Evolutionary conservation across 495 filamentous ascomycete species (phyloP).

Genomic region (Penicillium ochrochloron): DNA sequence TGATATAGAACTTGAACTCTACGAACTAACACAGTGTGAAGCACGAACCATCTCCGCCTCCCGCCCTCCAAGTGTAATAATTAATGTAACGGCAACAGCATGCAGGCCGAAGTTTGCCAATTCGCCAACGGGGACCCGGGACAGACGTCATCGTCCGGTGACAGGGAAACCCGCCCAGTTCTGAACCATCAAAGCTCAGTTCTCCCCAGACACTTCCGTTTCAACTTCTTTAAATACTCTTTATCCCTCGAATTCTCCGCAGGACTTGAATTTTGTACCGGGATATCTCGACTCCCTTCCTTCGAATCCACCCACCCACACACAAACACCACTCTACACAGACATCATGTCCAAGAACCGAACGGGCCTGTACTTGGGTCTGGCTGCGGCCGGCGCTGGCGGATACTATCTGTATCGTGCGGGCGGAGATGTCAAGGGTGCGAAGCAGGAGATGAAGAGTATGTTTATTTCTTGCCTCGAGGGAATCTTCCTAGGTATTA

Average conservation of each 20-base stretch:
- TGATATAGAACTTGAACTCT: not conserved
- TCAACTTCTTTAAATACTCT: constrained; percentile 17
- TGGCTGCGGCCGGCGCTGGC: constrained; percentile 65
- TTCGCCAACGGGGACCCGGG: not conserved
- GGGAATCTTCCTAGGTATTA: not conserved
- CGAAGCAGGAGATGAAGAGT: constrained; percentile 85
- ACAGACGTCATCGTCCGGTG: constrained; percentile 32
- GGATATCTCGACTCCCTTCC: not conserved
- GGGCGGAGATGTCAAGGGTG: constrained; percentile 79
- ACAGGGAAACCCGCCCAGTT: constrained; percentile 6
- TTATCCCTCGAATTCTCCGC: not conserved
- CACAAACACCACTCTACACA: constrained; percentile 1
- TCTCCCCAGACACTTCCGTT: not conserved
- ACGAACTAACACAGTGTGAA: not conserved
- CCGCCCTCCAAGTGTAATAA: too few relatives aligned
- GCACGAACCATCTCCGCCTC: not conserved
- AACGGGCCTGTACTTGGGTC: constrained; percentile 60
- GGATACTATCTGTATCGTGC: constrained; percentile 94
- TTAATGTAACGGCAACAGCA: not conserved
- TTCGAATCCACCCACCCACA: not conserved
- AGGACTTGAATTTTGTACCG: not conserved
- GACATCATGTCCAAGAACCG: constrained; percentile 55
- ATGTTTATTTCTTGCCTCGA: constrained; percentile 21
- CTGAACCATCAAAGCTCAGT: not conserved
- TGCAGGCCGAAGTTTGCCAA: constrained; percentile 5